Evolutionary conservation across 176 grass and related monocot species (phyloP), one percentile per base, ranked within the genome.

Genomic region (Oryza meridionalis): DNA sequence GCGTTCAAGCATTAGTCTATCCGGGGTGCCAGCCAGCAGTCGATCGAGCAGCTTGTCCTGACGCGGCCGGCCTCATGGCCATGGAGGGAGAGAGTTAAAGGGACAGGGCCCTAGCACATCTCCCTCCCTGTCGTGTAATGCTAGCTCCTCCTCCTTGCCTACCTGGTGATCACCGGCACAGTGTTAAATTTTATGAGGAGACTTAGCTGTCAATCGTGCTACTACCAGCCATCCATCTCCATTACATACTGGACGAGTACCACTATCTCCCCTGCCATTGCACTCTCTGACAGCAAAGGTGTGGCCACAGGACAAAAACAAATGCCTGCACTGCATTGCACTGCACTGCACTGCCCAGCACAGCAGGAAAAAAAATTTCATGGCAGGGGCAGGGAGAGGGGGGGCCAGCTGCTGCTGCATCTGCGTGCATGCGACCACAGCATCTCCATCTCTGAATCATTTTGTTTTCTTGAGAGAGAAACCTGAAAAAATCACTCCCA

Each of bases 181-280:
- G 68, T 47, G 69, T 35, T 66, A 42, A 63, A 73, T 88, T 88
- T 90, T 90, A 78, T 75, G 85, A 86, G 73, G 65, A 13, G 64
- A 65, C 77, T 51, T 84, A 88, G 88, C 90, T 90, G 85, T 84
- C 85, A 47, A 75, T 70, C 81, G 49, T 82, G 45, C 40, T 14
- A 13, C 76, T 14, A 13, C 76, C 58, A 29, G 4, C 62, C 40
- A 70, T 22, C 53, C 2, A 62, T 62, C 58, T 62, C 58, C 58
- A 62, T 58, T 58, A 58, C 53, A 58, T 9, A 58, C 19, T 58
- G 53, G 53, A 40, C 1, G 38, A 58, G 53, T n/a, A 58, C 53
- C 21, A 9, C 15, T 5, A 13, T 4, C 66, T 15, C 38, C 70
- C 43, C 25, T 46, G 55, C 6, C 24, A 17, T 70, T 7, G 65